These are phyloP conservation scores for Gnaphalium uliginosum DNA, from an alignment of 129 eudicot species.

Conservation along the genomic window DNA sequence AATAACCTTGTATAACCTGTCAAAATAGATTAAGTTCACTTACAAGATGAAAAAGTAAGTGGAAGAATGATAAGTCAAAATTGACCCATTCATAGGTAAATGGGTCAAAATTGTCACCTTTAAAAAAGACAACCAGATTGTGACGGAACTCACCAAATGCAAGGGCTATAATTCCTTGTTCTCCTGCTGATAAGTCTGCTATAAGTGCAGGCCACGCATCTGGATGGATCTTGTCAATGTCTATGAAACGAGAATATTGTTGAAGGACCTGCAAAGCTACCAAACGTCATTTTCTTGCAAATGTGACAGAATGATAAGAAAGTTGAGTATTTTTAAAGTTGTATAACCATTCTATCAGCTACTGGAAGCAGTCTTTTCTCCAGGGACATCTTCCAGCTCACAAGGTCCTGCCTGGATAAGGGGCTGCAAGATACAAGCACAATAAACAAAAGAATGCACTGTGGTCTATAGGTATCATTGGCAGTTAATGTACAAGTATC, in stretches of 20 bases:
- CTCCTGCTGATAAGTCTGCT: conserved; percentile 85
- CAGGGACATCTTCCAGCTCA: conserved; percentile 92
- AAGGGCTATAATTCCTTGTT: conserved; percentile 74
- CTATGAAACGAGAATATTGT: conserved; percentile 82
- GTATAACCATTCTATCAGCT: conserved; percentile 66
- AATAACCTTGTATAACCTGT: conserved; percentile 92
- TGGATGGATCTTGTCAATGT: conserved; percentile 74
- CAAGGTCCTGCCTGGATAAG: conserved; percentile 93
- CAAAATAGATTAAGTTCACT: neutral
- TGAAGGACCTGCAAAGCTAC: conserved; percentile 54
- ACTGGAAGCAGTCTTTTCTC: conserved; percentile 86
- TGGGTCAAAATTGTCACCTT: neutral
- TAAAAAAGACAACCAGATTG: neutral
- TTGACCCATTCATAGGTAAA: neutral
- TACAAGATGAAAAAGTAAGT: neutral
- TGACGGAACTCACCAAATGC: conserved; percentile 68
- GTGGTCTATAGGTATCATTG: too few relatives aligned
- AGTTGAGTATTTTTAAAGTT: conserved; percentile 6
- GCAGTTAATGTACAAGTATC: too few relatives aligned
- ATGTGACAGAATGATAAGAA: neutral
- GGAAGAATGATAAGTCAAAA: too few relatives aligned
- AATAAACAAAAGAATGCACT: too few relatives aligned
- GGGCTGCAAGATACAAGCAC: conserved; percentile 48
- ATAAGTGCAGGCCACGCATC: conserved; percentile 97
- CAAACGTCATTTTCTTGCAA: neutral